Base-by-base conservation (phyloP, 2,329 filamentous ascomycete species). In the Cytospora leucostoma region DNA sequence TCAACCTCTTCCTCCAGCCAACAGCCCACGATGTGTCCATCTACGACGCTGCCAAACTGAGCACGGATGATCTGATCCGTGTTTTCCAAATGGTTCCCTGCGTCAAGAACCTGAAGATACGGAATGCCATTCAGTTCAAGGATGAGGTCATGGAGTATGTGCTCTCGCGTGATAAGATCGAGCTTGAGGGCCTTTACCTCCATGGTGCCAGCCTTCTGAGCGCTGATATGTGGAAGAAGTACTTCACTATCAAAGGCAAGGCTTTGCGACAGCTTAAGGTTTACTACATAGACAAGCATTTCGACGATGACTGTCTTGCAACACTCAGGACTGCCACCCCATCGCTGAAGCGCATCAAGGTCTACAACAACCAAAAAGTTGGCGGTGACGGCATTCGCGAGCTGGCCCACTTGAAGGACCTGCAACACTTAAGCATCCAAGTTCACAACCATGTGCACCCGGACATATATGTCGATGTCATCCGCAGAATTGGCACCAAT, bases 41-140 rank as follows among this genome's bases (percentile, higher is more conserved):
- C 32, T 88, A 87, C 67, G 85, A 88, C 68, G 81, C 78, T 49
- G 79, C 80, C 68, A 88, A 88, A 68, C 83, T 98, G 12, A 84
- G 85, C 56, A 84, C 85, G 2, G 85, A 93, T 68, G 92, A 98
- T 71, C 93, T 90, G 68, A 84, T 91, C 55, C 85, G 88, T 67
- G 91, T 97, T 50, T 93, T 97, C 66, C 89, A 92, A 58, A 82
- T 87, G 3, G 88, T 90, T 63, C 87, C 91, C 0, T 81, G 81
- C 7, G 78, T 97, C 60, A 86, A 86, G 69, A 83, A 83, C 51
- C 81, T 97, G 62, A 90, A 92, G 67, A 78, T 96, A 12, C 87
- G 90, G 56, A 94, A 93, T 70, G 92, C 89, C n/a, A 91, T 95
- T 56, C 93, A 97, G 72, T 89, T 97, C 80, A 97, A 96, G 75